Conservation (phyloP, 768 basidiomycete species). For the Termitomyces bulborhizus region DNA sequence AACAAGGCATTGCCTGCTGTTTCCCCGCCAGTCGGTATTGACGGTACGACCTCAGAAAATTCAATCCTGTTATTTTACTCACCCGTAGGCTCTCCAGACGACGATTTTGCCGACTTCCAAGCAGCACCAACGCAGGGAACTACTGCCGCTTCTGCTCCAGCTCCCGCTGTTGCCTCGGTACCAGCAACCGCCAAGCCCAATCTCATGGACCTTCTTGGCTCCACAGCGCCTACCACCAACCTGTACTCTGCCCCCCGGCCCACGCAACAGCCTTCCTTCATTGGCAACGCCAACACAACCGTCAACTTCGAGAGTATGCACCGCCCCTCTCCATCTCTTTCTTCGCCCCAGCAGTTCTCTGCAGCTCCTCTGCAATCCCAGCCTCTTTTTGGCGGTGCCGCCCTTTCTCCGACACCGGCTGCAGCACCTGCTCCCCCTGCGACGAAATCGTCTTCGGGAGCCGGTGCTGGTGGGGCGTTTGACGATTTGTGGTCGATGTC, state of each 20-base stretch:
- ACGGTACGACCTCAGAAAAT: conserved; percentile 27
- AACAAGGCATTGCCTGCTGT: conserved; percentile 55
- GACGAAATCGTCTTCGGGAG: conserved; percentile 31
- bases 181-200: conserved; percentile 24
- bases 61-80: neutral
- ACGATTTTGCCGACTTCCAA: conserved; percentile 86
- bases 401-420: conserved; percentile 28
- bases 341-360: conserved; percentile 24
- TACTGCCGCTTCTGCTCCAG: conserved; percentile 33
- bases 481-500: conserved; percentile 89
- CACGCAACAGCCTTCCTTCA: conserved; percentile 20
- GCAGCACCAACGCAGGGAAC: conserved; percentile 48
- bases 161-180: conserved; percentile 19
- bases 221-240: conserved; percentile 21
- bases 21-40: conserved; percentile 28
- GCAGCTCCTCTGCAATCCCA: conserved; percentile 21
- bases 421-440: conserved; percentile 4
- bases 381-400: conserved; percentile 23
- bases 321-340: conserved; percentile 29
- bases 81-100: conserved; percentile 36
- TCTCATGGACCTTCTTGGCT: conserved; percentile 45
- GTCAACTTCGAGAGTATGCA: conserved; percentile 25
- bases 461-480: conserved; percentile 43
- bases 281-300: conserved; percentile 20
- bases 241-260: conserved; percentile 22